phyloP scores from a whole-genome alignment of 495 filamentous ascomycete genomes.

The Tirmania nivea region DNA sequence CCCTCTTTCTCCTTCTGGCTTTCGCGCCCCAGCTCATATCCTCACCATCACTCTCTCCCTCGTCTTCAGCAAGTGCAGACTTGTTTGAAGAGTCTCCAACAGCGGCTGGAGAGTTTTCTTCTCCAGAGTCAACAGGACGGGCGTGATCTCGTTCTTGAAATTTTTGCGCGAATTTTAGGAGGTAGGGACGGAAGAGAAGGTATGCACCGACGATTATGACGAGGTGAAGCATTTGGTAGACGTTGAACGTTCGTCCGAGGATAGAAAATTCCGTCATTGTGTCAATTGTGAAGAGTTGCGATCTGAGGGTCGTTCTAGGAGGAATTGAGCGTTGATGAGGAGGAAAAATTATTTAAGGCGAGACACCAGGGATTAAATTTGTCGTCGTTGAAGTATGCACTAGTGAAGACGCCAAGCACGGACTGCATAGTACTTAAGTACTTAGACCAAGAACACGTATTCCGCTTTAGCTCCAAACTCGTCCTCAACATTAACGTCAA shows the following conservation, averaged over 20 bases:
- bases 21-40: constrained; percentile 20
- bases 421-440: too few species aligned
- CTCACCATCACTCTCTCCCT: constrained; percentile 22
- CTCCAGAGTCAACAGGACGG: background rate
- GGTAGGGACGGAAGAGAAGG: constrained; percentile 27
- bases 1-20: background rate
- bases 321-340: too few species aligned
- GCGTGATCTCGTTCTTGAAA: constrained; percentile 7
- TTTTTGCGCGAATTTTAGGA: constrained; percentile 10
- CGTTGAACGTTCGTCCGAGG: constrained; percentile 9
- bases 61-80: constrained; percentile 19
- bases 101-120: constrained; percentile 4
- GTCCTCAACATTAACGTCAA: too few species aligned
- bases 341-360: too few species aligned
- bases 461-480: too few species aligned
- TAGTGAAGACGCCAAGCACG: too few species aligned
- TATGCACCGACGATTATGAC: constrained; percentile 26
- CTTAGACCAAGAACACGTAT: too few species aligned
- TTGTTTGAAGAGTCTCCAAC: constrained; percentile 1
- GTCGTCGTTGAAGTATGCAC: too few species aligned
- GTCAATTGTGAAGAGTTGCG: too few species aligned
- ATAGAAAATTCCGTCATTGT: background rate
- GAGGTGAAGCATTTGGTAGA: constrained; percentile 26
- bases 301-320: too few species aligned
- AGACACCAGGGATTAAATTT: too few species aligned